Base-by-base conservation (phyloP, 1,284 basidiomycete genomes). In the Tilletia caries region DNA sequence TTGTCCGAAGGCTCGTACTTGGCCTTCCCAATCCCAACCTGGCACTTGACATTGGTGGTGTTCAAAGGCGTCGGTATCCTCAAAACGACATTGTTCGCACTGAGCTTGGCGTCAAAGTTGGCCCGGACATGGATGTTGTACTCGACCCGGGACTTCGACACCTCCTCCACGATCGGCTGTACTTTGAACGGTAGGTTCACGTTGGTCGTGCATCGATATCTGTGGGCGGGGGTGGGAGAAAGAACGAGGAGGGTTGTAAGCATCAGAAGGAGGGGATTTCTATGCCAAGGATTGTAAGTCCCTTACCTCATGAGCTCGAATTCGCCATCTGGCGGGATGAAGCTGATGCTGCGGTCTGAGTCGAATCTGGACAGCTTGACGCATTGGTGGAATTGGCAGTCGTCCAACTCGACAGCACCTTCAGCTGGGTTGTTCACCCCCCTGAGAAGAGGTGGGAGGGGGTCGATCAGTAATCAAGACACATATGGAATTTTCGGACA, bases 311-410 rank as follows among this genome's bases (percentile, higher is more conserved):
- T 98, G 50, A 99, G 87, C 84, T 98, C 96, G 80, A 98, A 99
- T 83, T 98, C 96, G 50, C 96, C 96, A 81, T 99, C 96, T 0
- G 96, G 96, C 0, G 96, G 96, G 64, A 98, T 91, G 84, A 98
- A 98, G 78, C 91, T 92, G 85, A 98, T 98, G 2, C 91, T 93
- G 52, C 95, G 88, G 73, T 90, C 91, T 18, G 91, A 90, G 82
- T 98, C 95, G 83, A 97, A 98, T 84, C 95, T 94, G 75, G 91
- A 91, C 50, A 98, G 86, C 70, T 93, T 89, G 50, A 98, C 96
- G 84, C 96, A 99, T 84, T 98, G 96, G 79, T 99, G 96, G 86
- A 98, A 98, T 73, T 93, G 92, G 84, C 95, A 98, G 82, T 98
- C 95, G 81, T 97, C 95, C 54, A 98, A 86, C 83, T 98, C 93